Conservation (phyloP, 1,284 basidiomycete species). For the Takashimella tepidaria region DNA sequence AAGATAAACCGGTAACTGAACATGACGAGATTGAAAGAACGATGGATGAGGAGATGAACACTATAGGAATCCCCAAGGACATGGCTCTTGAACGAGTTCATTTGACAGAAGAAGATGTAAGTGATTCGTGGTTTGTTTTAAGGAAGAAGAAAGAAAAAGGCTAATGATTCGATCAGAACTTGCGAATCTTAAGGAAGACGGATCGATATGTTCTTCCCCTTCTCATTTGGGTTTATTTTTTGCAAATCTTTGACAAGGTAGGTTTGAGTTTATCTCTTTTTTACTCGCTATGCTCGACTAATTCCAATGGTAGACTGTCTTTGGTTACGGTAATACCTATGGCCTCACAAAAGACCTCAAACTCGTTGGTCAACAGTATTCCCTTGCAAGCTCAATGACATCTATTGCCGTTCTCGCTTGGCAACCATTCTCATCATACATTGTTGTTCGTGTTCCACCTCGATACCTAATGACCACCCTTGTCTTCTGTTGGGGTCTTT, state of each 20-base stretch:
- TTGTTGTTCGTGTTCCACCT: conserved; percentile 30
- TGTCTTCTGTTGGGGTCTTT: conserved; percentile 26
- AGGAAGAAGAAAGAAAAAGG: neutral
- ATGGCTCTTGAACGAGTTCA: conserved; percentile 5
- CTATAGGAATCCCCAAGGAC: no score
- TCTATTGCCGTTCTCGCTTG: conserved; percentile 20
- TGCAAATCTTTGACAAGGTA: conserved; percentile 35
- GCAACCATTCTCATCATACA: conserved; percentile 26
- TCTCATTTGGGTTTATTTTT: conserved; percentile 34
- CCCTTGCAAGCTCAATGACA: conserved; percentile 13
- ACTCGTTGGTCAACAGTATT: conserved; percentile 17
- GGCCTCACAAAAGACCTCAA: conserved; percentile 19
- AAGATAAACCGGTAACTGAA: neutral
- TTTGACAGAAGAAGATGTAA: conserved; percentile 12
- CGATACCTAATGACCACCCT: conserved; percentile 27
- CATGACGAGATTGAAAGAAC: neutral
- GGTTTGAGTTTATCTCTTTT: neutral
- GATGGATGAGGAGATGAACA: no score
- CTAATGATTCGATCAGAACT: no score
- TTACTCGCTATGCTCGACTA: neutral
- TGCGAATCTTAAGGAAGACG: conserved; percentile 23
- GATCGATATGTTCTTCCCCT: conserved; percentile 24
- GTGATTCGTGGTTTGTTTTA: neutral
- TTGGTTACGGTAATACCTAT: conserved; percentile 40
- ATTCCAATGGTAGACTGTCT: conserved; percentile 6